Evolutionary conservation across 2,329 filamentous ascomycete species (phyloP).

Genomic region (Metarhizium sp.): DNA sequence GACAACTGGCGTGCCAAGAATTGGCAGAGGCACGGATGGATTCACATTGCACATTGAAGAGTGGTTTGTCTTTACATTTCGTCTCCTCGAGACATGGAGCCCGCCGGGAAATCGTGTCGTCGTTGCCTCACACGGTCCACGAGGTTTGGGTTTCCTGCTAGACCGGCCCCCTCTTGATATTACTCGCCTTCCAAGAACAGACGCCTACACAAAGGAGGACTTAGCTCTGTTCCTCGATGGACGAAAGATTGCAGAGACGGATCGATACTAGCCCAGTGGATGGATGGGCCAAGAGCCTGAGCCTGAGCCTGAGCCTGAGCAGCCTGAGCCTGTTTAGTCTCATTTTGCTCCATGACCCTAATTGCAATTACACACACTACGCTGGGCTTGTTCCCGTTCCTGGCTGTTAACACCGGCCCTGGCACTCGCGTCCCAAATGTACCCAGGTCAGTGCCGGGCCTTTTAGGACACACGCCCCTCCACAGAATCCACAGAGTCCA

Average conservation of each 20-base stretch:
- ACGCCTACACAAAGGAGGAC: conserved; percentile 28
- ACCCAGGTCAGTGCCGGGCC: conserved; percentile 38
- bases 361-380: conserved; percentile 7
- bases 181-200: conserved; percentile 40
- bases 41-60: background rate
- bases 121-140: background rate
- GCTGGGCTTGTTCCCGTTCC: conserved; percentile 24
- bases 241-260: background rate
- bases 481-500: conserved; percentile 11
- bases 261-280: conserved; percentile 8
- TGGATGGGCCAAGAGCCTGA: conserved; percentile 2
- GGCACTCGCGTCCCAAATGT: conserved; percentile 13
- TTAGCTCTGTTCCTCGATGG: background rate
- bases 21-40: background rate
- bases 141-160: background rate
- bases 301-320: background rate
- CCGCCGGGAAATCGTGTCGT: background rate
- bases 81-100: background rate
- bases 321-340: conserved; percentile 3
- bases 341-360: conserved; percentile 4
- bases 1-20: background rate
- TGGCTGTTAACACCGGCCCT: conserved; percentile 27
- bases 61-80: background rate
- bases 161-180: background rate
- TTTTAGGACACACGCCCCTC: conserved; percentile 39